These are phyloP conservation scores for Calcarisporium arbuscula DNA, from an alignment of 2,329 filamentous ascomycete species.

Conservation along the genomic window DNA sequence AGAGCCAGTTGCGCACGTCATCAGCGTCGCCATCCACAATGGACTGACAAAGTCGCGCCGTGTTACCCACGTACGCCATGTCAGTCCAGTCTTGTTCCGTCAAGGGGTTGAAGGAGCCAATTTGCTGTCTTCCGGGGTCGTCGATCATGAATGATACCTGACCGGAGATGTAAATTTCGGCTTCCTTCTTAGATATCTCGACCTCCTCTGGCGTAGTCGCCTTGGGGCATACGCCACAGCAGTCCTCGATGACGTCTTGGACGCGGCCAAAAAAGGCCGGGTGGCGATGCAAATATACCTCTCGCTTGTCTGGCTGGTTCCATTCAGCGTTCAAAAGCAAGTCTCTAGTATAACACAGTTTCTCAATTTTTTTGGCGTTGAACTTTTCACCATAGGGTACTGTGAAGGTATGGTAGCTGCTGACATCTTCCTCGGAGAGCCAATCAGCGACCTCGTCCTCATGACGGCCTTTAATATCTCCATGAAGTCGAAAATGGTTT, in stretches of 20 bases:
- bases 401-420: constrained; percentile 72
- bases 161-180: constrained; percentile 70
- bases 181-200: constrained; percentile 64
- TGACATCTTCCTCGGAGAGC: constrained; percentile 69
- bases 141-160: constrained; percentile 70
- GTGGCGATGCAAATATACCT: constrained; percentile 73
- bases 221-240: constrained; percentile 71
- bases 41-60: constrained; percentile 68
- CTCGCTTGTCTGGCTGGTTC: constrained; percentile 71
- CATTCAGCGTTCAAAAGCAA: constrained; percentile 79
- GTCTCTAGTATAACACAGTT: constrained; percentile 74
- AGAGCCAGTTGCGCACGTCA: constrained; percentile 63
- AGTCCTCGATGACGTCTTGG: constrained; percentile 70
- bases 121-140: constrained; percentile 70
- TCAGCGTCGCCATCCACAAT: constrained; percentile 71
- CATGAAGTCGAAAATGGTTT: constrained; percentile 37
- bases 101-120: constrained; percentile 69
- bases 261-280: constrained; percentile 78
- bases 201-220: constrained; percentile 65
- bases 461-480: constrained; percentile 70
- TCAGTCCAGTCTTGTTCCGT: constrained; percentile 83
- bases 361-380: constrained; percentile 68
- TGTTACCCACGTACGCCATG: constrained; percentile 84
- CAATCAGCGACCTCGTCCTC: constrained; percentile 82
- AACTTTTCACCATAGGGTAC: constrained; percentile 60